A percentile compares a stretch with the other conserved stretches of the same genome.
These are phyloP conservation scores for Rhizophagus sp. DNA, from an alignment of 192 early-diverging fungal genomes.

Conservation along the genomic window DNA sequence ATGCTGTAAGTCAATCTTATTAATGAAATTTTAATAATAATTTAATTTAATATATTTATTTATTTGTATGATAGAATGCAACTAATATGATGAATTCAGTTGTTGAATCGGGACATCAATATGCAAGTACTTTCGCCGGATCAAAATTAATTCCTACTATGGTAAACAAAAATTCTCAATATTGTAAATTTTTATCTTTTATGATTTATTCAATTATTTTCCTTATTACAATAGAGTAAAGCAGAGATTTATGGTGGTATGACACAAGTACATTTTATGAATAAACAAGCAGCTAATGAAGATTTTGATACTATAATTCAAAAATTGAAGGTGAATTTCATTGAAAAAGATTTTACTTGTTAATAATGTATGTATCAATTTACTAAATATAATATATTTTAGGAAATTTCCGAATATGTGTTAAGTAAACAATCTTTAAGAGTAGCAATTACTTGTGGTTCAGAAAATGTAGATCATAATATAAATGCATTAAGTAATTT, in stretches of 20 bases:
- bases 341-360: neutral
- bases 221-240: slow-evolving; percentile 22
- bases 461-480: slow-evolving; percentile 49
- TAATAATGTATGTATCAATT: neutral
- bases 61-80: slow-evolving; percentile 52
- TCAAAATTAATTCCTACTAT: slow-evolving; percentile 62
- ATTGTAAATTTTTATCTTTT: neutral
- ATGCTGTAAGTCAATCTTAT: slow-evolving; percentile 41
- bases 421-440: slow-evolving; percentile 50
- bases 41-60: neutral
- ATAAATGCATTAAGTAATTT: slow-evolving; percentile 44
- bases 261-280: slow-evolving; percentile 82
- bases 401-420: slow-evolving; percentile 30
- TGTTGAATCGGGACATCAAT: slow-evolving; percentile 79
- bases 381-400: neutral
- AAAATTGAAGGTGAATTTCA: slow-evolving; percentile 59
- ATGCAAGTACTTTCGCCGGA: slow-evolving; percentile 72
- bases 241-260: slow-evolving; percentile 58
- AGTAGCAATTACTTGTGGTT: slow-evolving; percentile 55
- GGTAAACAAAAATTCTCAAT: slow-evolving; percentile 30
- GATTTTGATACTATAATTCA: slow-evolving; percentile 64
- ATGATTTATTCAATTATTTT: slow-evolving; percentile 3
- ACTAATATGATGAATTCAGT: slow-evolving; percentile 76
- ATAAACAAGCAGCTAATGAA: slow-evolving; percentile 63
- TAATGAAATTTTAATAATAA: neutral